Conservation (phyloP, 2,329 filamentous ascomycete species). For the Diatrype stigma region DNA sequence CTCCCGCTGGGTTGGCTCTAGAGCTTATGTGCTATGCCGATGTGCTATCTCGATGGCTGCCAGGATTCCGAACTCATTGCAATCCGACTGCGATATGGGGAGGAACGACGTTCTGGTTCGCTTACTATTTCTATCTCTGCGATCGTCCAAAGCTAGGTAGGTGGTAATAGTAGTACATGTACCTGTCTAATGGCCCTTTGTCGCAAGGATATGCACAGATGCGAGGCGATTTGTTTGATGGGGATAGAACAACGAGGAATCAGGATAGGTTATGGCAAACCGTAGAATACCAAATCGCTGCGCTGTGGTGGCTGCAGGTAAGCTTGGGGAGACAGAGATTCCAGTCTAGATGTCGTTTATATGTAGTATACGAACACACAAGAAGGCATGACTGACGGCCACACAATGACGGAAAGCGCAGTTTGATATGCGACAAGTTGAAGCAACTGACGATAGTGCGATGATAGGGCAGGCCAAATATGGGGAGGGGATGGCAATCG, state of each 20-base stretch:
- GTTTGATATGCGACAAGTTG: neutral
- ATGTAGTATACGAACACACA: neutral
- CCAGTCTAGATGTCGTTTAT: neutral
- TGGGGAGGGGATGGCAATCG: neutral
- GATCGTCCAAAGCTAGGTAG: neutral
- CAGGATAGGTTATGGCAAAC: conserved; percentile 10
- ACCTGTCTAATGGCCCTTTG: conserved; percentile 18
- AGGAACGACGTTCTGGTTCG: neutral
- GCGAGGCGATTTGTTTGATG: conserved; percentile 8
- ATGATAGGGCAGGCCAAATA: neutral
- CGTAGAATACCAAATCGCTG: neutral
- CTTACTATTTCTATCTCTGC: conserved; percentile 1
- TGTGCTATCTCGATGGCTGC: neutral
- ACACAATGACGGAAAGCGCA: neutral
- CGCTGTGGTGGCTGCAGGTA: neutral
- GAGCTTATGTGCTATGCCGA: no score
- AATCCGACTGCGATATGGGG: neutral
- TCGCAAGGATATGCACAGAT: conserved; percentile 19
- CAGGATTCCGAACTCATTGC: neutral
- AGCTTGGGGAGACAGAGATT: no score
- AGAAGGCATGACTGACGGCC: neutral
- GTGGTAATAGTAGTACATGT: conserved; percentile 5
- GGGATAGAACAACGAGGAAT: conserved; percentile 7
- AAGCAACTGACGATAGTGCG: neutral
- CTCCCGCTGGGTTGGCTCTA: no score